Evolutionary conservation across 208 protist genomes (phyloP), one percentile per base, ranked within the genome.

Genomic region (Trypanosoma avium): DNA sequence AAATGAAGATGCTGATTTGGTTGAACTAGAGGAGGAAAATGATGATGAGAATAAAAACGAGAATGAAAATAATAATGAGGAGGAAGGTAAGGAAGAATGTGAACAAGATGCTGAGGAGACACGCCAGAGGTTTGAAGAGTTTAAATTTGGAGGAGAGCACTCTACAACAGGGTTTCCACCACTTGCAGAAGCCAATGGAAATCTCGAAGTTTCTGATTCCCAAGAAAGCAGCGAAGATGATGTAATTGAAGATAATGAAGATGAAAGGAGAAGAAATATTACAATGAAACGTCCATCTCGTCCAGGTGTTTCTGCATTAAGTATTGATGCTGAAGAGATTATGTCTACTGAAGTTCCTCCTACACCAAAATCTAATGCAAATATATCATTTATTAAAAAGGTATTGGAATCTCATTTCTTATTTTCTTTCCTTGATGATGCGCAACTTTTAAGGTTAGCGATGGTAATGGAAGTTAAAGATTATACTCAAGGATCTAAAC

Each of bases 371-470:
- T 80, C 84, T 27, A 40, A 69, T 57, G 75, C 84, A 40, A 81
- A 86, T 50, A 49, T 83, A 33, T 70, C 70, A 55, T 73, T 80
- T 27, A 88, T 91, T 43, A 15, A 3, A 48, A 43, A 75, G 33
- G 72, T 78, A 7, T 73, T 94, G 19, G 76, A 89, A 66, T 54
- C 59, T 26, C 83, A 88, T 63, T 88, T 79, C 52, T 70, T 92
- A 53, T 94, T 92, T 67, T 92, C 80, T 40, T 82, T 71, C 36
- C 64, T 90, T 12, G 83, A 93, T 61, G 86, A 90, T 55, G 71
- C 42, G 43, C 69, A 88, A 53, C 70, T 88, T 42, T 59, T 61
- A 12, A 77, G 69, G 67, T 67, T 87, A 32, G 79, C 79, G 3
- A 68, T 73, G 45, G 81, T 87, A 50, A 91, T 95, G 86, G 74